phyloP scores from a whole-genome alignment of 1,284 basidiomycete genomes.

The Heterobasidion occidentale region DNA sequence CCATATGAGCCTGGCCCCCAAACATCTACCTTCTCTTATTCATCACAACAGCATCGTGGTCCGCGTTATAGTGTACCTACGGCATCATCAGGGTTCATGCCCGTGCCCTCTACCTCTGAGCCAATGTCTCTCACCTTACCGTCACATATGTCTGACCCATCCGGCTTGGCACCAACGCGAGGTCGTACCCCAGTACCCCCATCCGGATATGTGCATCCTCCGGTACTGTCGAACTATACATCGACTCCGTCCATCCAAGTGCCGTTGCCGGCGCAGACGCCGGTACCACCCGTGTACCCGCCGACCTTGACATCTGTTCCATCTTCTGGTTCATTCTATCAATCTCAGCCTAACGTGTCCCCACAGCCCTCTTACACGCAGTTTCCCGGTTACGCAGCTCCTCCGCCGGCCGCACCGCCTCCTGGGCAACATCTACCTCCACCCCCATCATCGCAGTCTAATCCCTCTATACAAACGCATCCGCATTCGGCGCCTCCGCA shows the following conservation, averaged over 20 bases:
- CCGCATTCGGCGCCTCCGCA: constrained; percentile 18
- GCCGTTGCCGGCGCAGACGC: constrained; percentile 12
- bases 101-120: constrained; percentile 20
- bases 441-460: constrained; percentile 9
- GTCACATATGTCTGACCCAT: constrained; percentile 16
- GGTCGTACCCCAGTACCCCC: constrained; percentile 13
- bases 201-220: constrained; percentile 22
- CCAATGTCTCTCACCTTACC: constrained; percentile 17
- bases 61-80: constrained; percentile 62
- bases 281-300: constrained; percentile 13
- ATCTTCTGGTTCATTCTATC: constrained; percentile 4
- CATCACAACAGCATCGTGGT: constrained; percentile 26
- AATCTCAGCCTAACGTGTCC: constrained; percentile 12
- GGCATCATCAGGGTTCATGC: constrained; percentile 60
- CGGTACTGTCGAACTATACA: neutral
- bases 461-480: constrained; percentile 17
- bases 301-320: constrained; percentile 5
- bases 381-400: constrained; percentile 17
- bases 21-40: constrained; percentile 27
- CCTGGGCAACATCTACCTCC: constrained; percentile 25
- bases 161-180: constrained; percentile 28
- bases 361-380: constrained; percentile 28
- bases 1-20: constrained; percentile 40
- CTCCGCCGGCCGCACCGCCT: constrained; percentile 13
- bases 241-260: neutral